phyloP scores from a whole-genome alignment of 2,329 filamentous ascomycete species.

The Leptographium radiaticola region DNA sequence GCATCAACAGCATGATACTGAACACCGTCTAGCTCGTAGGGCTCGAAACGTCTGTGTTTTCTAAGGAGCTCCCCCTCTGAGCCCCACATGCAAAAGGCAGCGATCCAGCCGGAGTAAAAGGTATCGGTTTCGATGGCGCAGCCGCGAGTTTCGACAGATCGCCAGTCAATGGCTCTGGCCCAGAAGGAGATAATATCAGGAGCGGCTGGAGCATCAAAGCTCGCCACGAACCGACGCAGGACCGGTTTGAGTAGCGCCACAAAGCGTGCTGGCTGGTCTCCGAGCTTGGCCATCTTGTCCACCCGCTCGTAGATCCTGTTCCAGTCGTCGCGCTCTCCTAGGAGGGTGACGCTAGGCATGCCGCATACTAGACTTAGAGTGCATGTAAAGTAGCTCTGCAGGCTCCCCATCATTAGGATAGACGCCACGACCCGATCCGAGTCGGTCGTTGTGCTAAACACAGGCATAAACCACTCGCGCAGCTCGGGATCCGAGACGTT shows the following conservation, averaged over 20 bases:
- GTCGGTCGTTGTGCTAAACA: slow-evolving; percentile 35
- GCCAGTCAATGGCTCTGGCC: slow-evolving; percentile 16
- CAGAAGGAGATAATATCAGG: slow-evolving; percentile 15
- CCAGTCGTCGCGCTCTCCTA: slow-evolving; percentile 32
- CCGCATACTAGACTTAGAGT: slow-evolving; percentile 23
- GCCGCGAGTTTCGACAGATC: no score
- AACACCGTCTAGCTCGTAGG: neutral
- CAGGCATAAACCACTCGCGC: slow-evolving; percentile 34
- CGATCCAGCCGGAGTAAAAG: slow-evolving; percentile 21
- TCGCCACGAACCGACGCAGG: slow-evolving; percentile 15
- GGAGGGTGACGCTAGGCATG: slow-evolving; percentile 37
- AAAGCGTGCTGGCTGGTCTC: slow-evolving; percentile 11
- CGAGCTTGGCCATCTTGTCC: slow-evolving; percentile 4
- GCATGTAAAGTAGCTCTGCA: slow-evolving; percentile 36
- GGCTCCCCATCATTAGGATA: slow-evolving; percentile 36
- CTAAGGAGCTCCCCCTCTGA: slow-evolving; percentile 10
- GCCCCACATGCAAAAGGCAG: slow-evolving; percentile 21
- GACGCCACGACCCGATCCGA: slow-evolving; percentile 28
- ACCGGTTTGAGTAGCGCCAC: slow-evolving; percentile 10
- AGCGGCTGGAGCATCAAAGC: slow-evolving; percentile 15
- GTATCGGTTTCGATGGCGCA: slow-evolving; percentile 17
- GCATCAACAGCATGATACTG: neutral
- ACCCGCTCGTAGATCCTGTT: slow-evolving; percentile 11
- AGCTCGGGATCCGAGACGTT: slow-evolving; percentile 28
- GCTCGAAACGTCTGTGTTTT: neutral